Evolutionary conservation across 129 eudicot species (phyloP).

Genomic region (Pulicaria dysenterica): DNA sequence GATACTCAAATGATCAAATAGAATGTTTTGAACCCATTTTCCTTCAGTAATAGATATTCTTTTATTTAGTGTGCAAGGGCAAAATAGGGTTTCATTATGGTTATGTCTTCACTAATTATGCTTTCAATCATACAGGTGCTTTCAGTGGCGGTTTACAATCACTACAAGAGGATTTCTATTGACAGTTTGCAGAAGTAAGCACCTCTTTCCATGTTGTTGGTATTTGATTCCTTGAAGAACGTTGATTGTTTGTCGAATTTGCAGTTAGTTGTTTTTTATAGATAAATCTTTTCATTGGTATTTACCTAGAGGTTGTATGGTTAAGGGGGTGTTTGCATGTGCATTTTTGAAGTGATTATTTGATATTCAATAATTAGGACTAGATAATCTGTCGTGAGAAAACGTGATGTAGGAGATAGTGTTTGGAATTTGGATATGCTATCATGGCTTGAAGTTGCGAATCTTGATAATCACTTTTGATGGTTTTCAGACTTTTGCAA

Average conservation of each 20-base stretch:
- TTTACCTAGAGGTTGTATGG: not conserved
- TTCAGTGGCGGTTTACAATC: conserved; percentile 59
- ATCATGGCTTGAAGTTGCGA: no score
- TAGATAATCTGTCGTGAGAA: not conserved
- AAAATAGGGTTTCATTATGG: not conserved
- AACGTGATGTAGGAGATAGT: not conserved
- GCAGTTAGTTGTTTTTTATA: not conserved
- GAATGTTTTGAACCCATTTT: not conserved
- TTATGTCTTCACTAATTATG: conserved; percentile 2
- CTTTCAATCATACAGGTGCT: conserved; percentile 39
- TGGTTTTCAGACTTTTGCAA: not conserved
- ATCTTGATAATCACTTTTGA: no score
- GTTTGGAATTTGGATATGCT: conserved; percentile 13
- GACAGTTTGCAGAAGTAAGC: conserved; percentile 47
- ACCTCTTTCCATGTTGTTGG: conserved; percentile 12
- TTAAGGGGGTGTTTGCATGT: not conserved
- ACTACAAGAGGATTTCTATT: conserved; percentile 57
- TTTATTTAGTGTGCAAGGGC: no score
- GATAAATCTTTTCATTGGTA: not conserved
- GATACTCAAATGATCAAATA: not conserved
- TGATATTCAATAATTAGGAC: conserved; percentile 4
- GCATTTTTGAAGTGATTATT: not conserved
- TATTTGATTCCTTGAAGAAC: not conserved
- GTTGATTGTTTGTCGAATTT: not conserved
- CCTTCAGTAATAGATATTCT: not conserved